Conservation (phyloP, 2,329 filamentous ascomycete genomes). For the Penicillium sp. region DNA sequence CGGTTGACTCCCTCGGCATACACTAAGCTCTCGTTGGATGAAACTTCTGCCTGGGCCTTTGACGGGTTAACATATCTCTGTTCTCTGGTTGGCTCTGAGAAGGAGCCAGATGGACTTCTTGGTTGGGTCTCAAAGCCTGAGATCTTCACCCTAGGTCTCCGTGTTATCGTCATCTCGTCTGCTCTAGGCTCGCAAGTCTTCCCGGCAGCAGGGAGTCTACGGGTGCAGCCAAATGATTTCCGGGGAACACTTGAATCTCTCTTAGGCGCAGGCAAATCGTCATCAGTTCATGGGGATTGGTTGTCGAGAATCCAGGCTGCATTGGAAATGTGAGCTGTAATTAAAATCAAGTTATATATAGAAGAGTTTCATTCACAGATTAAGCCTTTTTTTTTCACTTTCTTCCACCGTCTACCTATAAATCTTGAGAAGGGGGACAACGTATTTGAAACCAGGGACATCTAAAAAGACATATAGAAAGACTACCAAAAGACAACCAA, state of each 20-base stretch:
- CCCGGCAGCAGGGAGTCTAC: slow-evolving; percentile 17
- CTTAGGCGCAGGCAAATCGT: slow-evolving; percentile 22
- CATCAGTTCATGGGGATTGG: slow-evolving; percentile 36
- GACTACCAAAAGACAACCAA: too few relatives aligned
- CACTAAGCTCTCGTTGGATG: slow-evolving; percentile 18
- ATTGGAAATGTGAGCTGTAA: slow-evolving; percentile 11
- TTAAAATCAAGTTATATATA: neutral
- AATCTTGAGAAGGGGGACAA: too few relatives aligned
- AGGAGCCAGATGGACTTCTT: slow-evolving; percentile 60
- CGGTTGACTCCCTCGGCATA: slow-evolving; percentile 29
- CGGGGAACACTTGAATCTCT: slow-evolving; percentile 29
- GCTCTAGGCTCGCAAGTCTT: slow-evolving; percentile 31
- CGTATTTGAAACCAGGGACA: too few relatives aligned
- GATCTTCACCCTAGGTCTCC: slow-evolving; percentile 56
- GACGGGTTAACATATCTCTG: slow-evolving; percentile 33
- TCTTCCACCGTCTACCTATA: too few relatives aligned
- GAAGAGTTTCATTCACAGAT: too few relatives aligned
- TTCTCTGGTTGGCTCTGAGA: slow-evolving; percentile 27
- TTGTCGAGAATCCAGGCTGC: slow-evolving; percentile 30
- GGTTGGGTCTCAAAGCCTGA: slow-evolving; percentile 71
- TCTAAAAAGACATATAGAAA: too few relatives aligned
- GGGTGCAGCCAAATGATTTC: slow-evolving; percentile 18
- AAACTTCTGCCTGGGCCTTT: slow-evolving; percentile 34
- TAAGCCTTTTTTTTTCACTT: too few relatives aligned
- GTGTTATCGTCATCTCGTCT: slow-evolving; percentile 41